phyloP scores from a whole-genome alignment of 768 basidiomycete species.

The Termitomyces sp. region DNA sequence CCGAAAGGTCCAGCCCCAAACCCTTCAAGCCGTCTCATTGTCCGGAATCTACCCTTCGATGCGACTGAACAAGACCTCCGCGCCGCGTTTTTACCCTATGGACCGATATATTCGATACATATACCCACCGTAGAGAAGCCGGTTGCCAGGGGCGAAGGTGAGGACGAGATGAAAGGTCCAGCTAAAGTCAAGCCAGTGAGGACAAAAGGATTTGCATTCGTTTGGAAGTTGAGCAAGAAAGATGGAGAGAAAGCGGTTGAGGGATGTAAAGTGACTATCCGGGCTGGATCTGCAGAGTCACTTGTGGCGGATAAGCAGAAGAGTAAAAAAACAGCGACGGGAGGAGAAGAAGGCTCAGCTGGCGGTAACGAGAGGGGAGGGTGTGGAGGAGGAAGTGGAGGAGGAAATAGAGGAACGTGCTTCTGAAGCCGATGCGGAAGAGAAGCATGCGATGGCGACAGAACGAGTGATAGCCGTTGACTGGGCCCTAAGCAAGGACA shows the following conservation, averaged over 20 bases:
- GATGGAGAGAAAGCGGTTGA: conserved; percentile 82
- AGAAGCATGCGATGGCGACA: conserved; percentile 28
- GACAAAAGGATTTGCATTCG: conserved; percentile 86
- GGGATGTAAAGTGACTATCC: conserved; percentile 68
- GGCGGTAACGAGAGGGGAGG: conserved; percentile 29
- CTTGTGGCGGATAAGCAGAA: conserved; percentile 62
- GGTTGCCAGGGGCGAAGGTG: conserved; percentile 11
- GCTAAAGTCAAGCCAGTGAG: conserved; percentile 22
- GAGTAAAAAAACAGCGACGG: conserved; percentile 53
- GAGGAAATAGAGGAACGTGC: conserved; percentile 23
- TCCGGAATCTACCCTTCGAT: conserved; percentile 86
- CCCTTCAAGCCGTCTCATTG: conserved; percentile 77
- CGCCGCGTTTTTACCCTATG: conserved; percentile 80
- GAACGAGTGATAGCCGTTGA: conserved; percentile 85
- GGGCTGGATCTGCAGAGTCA: conserved; percentile 53
- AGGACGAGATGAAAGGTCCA: conserved; percentile 21
- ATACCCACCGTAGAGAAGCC: conserved; percentile 49
- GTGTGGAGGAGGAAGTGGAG: conserved; percentile 24
- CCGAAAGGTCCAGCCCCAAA: conserved; percentile 41
- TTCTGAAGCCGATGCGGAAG: conserved; percentile 24
- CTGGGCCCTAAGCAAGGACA: conserved; percentile 93
- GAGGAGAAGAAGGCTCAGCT: conserved; percentile 44
- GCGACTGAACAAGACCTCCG: conserved; percentile 82
- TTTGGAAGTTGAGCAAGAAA: conserved; percentile 85
- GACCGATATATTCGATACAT: conserved; percentile 80